phyloP scores from a whole-genome alignment of 805 yeast genomes.

The Metschnikowia lachancei region DNA sequence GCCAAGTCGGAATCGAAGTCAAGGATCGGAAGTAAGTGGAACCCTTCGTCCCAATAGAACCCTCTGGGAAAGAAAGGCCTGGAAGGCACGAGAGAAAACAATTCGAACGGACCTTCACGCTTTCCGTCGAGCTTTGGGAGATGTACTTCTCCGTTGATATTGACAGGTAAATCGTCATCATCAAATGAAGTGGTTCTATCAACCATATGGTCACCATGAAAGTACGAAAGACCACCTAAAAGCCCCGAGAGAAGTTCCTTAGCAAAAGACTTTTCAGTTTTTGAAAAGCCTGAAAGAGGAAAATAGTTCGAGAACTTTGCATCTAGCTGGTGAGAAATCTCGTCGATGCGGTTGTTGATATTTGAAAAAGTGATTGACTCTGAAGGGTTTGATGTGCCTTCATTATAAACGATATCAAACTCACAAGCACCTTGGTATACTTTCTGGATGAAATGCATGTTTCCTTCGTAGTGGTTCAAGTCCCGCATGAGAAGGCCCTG shows the following conservation, averaged over 20 bases:
- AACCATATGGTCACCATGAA: conserved; percentile 78
- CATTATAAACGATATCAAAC: conserved; percentile 65
- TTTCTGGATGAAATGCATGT: conserved; percentile 76
- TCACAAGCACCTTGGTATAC: conserved; percentile 71
- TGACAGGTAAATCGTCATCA: conserved; percentile 63
- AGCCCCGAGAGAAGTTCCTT: conserved; percentile 78
- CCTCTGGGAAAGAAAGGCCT: conserved; percentile 95
- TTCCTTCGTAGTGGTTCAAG: conserved; percentile 61
- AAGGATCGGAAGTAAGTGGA: conserved; percentile 78
- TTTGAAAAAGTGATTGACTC: conserved; percentile 39
- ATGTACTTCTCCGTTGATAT: conserved; percentile 21
- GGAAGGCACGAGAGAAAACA: conserved; percentile 85
- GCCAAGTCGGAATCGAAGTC: conserved; percentile 82
- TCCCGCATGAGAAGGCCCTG: conserved; percentile 58
- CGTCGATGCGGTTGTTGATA: conserved; percentile 35
- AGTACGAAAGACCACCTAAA: conserved; percentile 87
- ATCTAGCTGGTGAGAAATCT: conserved; percentile 42
- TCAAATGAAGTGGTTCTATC: conserved; percentile 68
- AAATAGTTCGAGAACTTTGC: conserved; percentile 51
- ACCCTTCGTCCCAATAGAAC: conserved; percentile 98
- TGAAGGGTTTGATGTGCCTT: conserved; percentile 36
- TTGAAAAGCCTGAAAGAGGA: conserved; percentile 54
- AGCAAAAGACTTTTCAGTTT: conserved; percentile 53
- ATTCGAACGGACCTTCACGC: conserved; percentile 73
- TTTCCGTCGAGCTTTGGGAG: conserved; percentile 45